phyloP scores from a whole-genome alignment of 371 early-diverging fungal species.

The Apophysomyces sp. region DNA sequence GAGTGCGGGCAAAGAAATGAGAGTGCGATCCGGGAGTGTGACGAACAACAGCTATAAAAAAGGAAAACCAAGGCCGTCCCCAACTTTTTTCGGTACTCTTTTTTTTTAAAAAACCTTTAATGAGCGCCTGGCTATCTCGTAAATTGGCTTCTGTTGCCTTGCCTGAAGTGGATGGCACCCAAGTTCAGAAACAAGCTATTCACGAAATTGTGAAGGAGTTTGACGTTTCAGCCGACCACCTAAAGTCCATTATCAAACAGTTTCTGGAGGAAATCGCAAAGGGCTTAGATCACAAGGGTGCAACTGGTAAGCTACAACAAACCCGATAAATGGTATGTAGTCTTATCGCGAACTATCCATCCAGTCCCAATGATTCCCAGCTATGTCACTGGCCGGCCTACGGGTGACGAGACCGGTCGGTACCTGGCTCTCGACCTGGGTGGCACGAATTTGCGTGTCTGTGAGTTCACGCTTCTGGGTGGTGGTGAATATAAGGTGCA shows the following conservation, averaged over 20 bases:
- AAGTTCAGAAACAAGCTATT: background rate
- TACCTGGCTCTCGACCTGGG: conserved; percentile 93
- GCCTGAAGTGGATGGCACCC: background rate
- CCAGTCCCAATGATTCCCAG: conserved; percentile 77
- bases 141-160: background rate
- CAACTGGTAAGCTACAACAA: conserved; percentile 26
- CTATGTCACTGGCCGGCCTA: conserved; percentile 78
- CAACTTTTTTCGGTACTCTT: background rate
- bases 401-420: conserved; percentile 79
- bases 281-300: conserved; percentile 65
- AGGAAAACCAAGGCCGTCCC: background rate
- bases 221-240: conserved; percentile 49
- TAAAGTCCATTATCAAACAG: conserved; percentile 61
- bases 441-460: conserved; percentile 92
- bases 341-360: too few species aligned
- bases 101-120: background rate
- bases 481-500: conserved; percentile 56
- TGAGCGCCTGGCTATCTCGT: conserved; percentile 1
- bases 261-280: conserved; percentile 74
- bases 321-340: background rate
- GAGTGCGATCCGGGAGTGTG: too few species aligned
- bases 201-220: conserved; percentile 41
- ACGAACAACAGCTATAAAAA: background rate
- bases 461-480: conserved; percentile 76
- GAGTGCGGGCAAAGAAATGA: too few species aligned